phyloP scores from a whole-genome alignment of 2,329 filamentous ascomycete genomes.

The Aspergillus japonicus region DNA sequence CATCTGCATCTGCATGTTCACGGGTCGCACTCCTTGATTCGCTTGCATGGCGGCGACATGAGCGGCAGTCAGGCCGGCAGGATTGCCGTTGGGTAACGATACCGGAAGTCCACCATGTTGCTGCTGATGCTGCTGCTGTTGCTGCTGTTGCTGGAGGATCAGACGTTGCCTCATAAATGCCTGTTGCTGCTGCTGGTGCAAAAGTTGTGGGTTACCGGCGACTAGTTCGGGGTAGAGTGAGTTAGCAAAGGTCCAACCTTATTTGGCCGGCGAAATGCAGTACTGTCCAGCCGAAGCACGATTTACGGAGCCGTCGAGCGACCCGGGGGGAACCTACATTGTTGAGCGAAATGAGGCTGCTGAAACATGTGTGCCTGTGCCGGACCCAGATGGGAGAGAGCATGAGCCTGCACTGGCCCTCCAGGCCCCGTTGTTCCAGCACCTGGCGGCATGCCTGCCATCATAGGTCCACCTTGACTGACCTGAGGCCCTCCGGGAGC shows the following conservation, averaged over 20 bases:
- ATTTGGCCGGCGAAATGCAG: background rate
- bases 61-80: conserved; percentile 40
- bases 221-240: conserved; percentile 24
- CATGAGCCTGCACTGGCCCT: conserved; percentile 56
- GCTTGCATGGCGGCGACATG: conserved; percentile 46
- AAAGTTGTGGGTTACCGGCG: conserved; percentile 46
- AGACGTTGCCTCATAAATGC: conserved; percentile 35
- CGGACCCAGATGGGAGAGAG: conserved; percentile 59
- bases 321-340: conserved; percentile 35
- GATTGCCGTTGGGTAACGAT: conserved; percentile 41
- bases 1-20: conserved; percentile 41
- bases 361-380: conserved; percentile 55
- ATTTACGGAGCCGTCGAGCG: background rate
- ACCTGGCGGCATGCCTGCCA: conserved; percentile 62
- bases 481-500: conserved; percentile 59
- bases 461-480: conserved; percentile 63
- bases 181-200: conserved; percentile 44
- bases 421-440: conserved; percentile 52
- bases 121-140: conserved; percentile 36
- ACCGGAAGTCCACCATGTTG: conserved; percentile 38
- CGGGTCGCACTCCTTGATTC: conserved; percentile 41
- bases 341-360: conserved; percentile 46
- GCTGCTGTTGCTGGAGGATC: conserved; percentile 33
- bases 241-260: background rate
- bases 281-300: background rate